A percentile compares a stretch with the other conserved stretches of the same genome.
Conservation (phyloP, 1,284 basidiomycete species). For the Paramarasmius palmivorus region DNA sequence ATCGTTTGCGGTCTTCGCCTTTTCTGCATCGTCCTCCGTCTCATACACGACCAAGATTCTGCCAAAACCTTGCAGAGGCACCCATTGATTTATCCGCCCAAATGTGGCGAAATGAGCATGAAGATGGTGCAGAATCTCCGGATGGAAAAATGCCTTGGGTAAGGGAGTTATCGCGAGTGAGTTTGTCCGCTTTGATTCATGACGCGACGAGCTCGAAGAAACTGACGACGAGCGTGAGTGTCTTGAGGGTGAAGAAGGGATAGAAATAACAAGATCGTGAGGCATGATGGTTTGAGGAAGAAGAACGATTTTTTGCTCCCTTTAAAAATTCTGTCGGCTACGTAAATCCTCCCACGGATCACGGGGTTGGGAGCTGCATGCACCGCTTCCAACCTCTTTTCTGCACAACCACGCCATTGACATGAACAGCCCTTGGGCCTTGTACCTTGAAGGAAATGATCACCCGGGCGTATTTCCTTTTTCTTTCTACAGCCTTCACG, state of each 20-base stretch:
- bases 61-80: slow-evolving; percentile 78
- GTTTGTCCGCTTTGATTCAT: slow-evolving; percentile 51
- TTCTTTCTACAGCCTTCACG: no score
- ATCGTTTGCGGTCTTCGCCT: slow-evolving; percentile 63
- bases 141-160: slow-evolving; percentile 69
- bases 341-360: no score
- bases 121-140: slow-evolving; percentile 66
- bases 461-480: no score
- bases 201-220: background rate
- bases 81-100: slow-evolving; percentile 84
- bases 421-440: no score
- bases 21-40: slow-evolving; percentile 62
- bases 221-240: background rate
- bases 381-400: no score
- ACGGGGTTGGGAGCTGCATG: no score
- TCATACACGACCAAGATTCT: slow-evolving; percentile 83
- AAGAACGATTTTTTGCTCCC: no score
- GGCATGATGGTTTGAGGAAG: no score
- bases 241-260: background rate
- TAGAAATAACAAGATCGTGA: background rate
- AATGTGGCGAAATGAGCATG: slow-evolving; percentile 69
- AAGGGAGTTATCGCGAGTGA: slow-evolving; percentile 69
- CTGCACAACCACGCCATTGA: no score
- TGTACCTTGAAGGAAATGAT: no score
- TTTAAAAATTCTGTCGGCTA: no score